Percentiles rank a stretch among this genome's conserved stretches.
phyloP scores from a whole-genome alignment of 23 red algal species.

The Cyanidium caldarium region DNA sequence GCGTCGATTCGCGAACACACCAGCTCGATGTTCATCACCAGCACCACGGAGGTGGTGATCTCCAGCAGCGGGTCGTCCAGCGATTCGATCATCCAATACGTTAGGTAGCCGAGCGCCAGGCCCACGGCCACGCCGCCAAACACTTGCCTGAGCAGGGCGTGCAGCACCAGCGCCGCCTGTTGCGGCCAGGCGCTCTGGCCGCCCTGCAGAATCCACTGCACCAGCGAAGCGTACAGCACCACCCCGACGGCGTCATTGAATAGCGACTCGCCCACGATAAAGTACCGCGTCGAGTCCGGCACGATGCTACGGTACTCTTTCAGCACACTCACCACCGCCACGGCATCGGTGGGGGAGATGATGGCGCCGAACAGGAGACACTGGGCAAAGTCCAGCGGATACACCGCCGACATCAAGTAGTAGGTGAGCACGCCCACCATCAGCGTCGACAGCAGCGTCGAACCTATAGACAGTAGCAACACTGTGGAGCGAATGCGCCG shows the following conservation, averaged over 20 bases:
- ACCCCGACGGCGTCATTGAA: conserved; percentile 97
- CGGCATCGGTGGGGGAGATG: conserved; percentile 93
- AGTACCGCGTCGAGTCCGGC: conserved; percentile 56
- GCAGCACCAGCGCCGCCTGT: conserved; percentile 17
- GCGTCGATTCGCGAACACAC: conserved; percentile 55
- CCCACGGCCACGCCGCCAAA: conserved; percentile 47
- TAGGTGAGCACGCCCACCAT: conserved; percentile 61
- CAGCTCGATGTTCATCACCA: conserved; percentile 83
- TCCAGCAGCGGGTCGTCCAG: conserved; percentile 62
- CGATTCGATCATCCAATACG: conserved; percentile 56
- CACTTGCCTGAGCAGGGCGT: conserved; percentile 39
- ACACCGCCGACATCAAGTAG: conserved; percentile 29
- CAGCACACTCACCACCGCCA: conserved; percentile 78
- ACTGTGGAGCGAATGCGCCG: conserved; percentile 61
- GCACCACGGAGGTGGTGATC: conserved; percentile 68
- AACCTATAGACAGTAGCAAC: conserved; percentile 30
- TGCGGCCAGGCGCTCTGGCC: conserved; percentile 18
- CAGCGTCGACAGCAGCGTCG: conserved; percentile 39
- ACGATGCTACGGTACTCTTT: conserved; percentile 54
- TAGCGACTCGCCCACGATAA: conserved; percentile 76
- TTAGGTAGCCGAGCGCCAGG: conserved; percentile 58
- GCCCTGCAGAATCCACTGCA: conserved; percentile 25
- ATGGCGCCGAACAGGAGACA: conserved; percentile 89
- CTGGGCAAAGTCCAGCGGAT: conserved; percentile 58
- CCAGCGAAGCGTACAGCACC: conserved; percentile 50